Evolutionary conservation across 2,329 filamentous ascomycete species (phyloP).

Genomic region (Arachnomyces sp.): DNA sequence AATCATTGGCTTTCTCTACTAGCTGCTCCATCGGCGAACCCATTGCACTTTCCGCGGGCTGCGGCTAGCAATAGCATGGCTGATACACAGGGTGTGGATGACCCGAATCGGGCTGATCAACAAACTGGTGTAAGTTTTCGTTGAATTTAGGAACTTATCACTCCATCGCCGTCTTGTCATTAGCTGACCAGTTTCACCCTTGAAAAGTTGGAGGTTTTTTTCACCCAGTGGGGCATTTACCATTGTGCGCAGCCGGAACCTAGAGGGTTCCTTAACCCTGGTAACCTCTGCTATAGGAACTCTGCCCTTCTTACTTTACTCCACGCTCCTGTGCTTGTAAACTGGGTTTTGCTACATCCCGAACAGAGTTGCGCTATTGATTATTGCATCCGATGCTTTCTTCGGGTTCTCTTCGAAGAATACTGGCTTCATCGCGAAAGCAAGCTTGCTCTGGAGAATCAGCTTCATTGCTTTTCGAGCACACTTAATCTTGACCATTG

Average conservation of each 20-base stretch:
- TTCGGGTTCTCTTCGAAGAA: slow-evolving; percentile 1
- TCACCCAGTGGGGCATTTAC: slow-evolving; percentile 6
- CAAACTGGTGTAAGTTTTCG: no score
- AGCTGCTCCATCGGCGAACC: no score
- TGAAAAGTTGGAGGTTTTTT: neutral
- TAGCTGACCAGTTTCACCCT: no score
- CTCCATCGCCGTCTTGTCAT: no score
- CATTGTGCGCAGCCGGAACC: neutral
- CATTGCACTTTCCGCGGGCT: no score
- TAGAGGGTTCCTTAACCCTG: slow-evolving; percentile 8
- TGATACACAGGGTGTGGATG: no score
- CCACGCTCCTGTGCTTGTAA: slow-evolving; percentile 9
- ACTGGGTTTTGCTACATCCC: slow-evolving; percentile 9
- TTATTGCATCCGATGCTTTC: slow-evolving; percentile 5
- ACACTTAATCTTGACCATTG: slow-evolving; percentile 2
- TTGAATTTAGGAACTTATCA: no score
- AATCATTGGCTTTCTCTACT: no score
- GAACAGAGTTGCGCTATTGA: neutral
- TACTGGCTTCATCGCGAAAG: slow-evolving; percentile 6
- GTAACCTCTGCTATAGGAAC: slow-evolving; percentile 11
- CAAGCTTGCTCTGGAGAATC: slow-evolving; percentile 1
- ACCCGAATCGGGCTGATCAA: no score
- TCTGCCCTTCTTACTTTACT: slow-evolving; percentile 7
- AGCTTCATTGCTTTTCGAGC: neutral
- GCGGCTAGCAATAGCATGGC: no score